Evolutionary conservation across 164 flowering plant species (phyloP), one percentile per base, ranked within the genome.

Genomic region (Hamamelis virginiana): DNA sequence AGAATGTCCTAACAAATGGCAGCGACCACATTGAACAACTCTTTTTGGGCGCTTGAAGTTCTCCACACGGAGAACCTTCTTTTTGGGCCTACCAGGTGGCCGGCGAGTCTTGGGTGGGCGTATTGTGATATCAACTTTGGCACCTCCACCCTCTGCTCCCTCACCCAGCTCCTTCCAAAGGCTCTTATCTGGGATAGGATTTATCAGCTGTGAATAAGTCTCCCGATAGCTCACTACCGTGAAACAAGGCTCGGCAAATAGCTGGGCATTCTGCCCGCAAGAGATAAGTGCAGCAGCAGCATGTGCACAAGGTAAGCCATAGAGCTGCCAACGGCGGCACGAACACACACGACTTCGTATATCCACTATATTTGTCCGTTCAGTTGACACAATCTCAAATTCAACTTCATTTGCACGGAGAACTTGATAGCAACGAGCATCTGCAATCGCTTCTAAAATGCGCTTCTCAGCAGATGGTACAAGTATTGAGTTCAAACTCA

Each of bases 271-370:
- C 59, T 81, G 86, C 6, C 86, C 84, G 38, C 86, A 81, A 33
- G 98, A 94, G 50, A 94, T 78, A 25, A 94, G 94, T 15, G 98
- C 98, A 46, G 97, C 98, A 48, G 94, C 95, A 51, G 96, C 97
- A 81, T 94, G 98, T 18, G 98, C 98, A 85, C 98, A 94, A 19
- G 98, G 97, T 64, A 92, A 66, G 28, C 98, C 98, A 79, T 87
- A 94, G 16, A 91, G 81, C 73, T 94, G 97, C 97, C 98, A 94
- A 5, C 97, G 85, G 33, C 92, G 88, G 74, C 98, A 94, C 1
- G 98, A 94, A 69, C 98, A 92, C 23, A 67, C 69, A 13, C 84
- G 79, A 69, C 69, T 77, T 33, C 80, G 55, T 44, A 83, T 81
- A 57, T 83, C 86, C 65, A 83, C 86, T 52, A 83, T 81, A 69